These are phyloP conservation scores for Carex arenaria DNA, from an alignment of 202 grass and related monocot genomes.

Conservation along the genomic window DNA sequence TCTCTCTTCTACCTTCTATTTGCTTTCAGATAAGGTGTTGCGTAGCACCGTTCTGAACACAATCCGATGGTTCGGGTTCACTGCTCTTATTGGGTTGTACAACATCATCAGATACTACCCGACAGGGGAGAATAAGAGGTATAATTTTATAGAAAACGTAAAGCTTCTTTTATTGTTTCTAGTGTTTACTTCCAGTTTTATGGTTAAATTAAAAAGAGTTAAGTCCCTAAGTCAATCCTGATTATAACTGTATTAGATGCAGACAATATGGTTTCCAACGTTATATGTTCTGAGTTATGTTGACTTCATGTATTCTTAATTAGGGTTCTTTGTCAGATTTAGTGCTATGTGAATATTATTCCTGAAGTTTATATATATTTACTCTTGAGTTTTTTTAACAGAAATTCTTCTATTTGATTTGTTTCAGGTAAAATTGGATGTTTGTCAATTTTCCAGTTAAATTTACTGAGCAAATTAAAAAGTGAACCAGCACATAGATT, in stretches of 20 bases:
- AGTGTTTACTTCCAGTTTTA: background rate
- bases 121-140: conserved; percentile 27
- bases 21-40: too few species aligned
- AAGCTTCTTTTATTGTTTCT: too few species aligned
- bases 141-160: too few species aligned
- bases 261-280: too few species aligned
- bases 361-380: background rate
- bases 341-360: background rate
- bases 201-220: background rate
- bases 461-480: conserved; percentile 49
- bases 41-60: conserved; percentile 3
- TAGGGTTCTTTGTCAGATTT: background rate
- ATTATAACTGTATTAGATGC: too few species aligned
- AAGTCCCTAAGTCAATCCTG: background rate
- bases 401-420: background rate
- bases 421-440: conserved; percentile 30
- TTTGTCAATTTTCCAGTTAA: conserved; percentile 19
- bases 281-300: too few species aligned
- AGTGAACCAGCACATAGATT: conserved; percentile 75
- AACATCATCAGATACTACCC: conserved; percentile 71
- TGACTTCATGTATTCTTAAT: too few species aligned
- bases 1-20: too few species aligned
- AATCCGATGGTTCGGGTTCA: conserved; percentile 48
- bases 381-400: background rate
- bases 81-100: conserved; percentile 50